phyloP scores from a whole-genome alignment of 1,284 basidiomycete species.

The Sporisorium sorghi region DNA sequence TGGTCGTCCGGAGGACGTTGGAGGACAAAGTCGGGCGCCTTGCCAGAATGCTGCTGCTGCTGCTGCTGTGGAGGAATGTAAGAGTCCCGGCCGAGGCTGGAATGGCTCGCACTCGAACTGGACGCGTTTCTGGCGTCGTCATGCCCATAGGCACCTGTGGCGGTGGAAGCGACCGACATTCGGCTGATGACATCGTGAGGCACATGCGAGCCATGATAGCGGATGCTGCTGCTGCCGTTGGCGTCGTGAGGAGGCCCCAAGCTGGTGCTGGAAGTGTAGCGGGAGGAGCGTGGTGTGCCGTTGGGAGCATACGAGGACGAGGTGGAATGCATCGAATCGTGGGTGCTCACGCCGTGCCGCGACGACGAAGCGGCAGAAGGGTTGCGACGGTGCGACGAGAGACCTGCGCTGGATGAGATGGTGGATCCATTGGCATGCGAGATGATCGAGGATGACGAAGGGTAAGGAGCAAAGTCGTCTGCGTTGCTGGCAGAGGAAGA shows the following conservation, averaged over 20 bases:
- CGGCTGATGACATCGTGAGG: constrained; percentile 30
- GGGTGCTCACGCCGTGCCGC: constrained; percentile 25
- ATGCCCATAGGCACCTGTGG: constrained; percentile 20
- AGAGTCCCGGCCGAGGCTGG: constrained; percentile 32
- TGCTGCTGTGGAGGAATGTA: constrained; percentile 16
- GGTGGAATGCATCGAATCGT: constrained; percentile 44
- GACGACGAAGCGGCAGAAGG: constrained; percentile 38
- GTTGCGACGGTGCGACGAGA: constrained; percentile 37
- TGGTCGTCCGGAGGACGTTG: constrained; percentile 59
- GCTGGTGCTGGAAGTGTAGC: constrained; percentile 40
- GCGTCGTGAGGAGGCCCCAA: constrained; percentile 13
- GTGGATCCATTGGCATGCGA: constrained; percentile 35
- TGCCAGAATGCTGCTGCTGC: constrained; percentile 10
- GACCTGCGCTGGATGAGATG: constrained; percentile 27
- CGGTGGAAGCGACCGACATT: constrained; percentile 42
- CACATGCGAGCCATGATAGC: constrained; percentile 14
- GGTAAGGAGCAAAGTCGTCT: constrained; percentile 29
- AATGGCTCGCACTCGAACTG: constrained; percentile 27
- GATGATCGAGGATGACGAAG: constrained; percentile 36
- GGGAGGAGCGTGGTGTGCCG: constrained; percentile 33
- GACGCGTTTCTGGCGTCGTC: constrained; percentile 13
- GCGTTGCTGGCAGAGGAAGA: constrained; percentile 11
- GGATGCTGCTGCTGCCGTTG: background rate
- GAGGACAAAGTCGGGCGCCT: constrained; percentile 55
- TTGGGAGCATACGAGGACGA: constrained; percentile 25